Conservation (phyloP, 352 stramenopile genomes). For the Pilasporangium apinafurcum region DNA sequence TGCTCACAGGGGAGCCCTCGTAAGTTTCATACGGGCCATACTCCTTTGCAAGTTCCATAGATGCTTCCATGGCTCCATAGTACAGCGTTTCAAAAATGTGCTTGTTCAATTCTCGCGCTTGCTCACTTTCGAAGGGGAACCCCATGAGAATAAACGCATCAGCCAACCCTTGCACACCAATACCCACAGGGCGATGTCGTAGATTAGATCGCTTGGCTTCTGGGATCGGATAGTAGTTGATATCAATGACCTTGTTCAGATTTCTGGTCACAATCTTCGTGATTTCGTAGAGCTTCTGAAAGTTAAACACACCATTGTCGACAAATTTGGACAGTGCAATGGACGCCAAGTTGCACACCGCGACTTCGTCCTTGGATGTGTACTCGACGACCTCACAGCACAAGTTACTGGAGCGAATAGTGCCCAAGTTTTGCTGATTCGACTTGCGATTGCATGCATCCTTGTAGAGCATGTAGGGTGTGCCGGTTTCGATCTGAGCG, state of each 20-base stretch:
- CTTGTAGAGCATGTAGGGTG: slow-evolving; percentile 99
- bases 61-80: slow-evolving; percentile 94
- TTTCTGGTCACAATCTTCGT: slow-evolving; percentile 96
- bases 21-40: slow-evolving; percentile 97
- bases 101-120: slow-evolving; percentile 93
- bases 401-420: slow-evolving; percentile 98
- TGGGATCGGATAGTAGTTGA: slow-evolving; percentile 98
- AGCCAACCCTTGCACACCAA: slow-evolving; percentile 98
- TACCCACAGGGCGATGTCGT: slow-evolving; percentile 96
- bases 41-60: slow-evolving; percentile 91
- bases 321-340: slow-evolving; percentile 97
- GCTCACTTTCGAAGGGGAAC: slow-evolving; percentile 93
- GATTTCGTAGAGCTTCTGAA: slow-evolving; percentile 93
- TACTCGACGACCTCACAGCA: slow-evolving; percentile 99
- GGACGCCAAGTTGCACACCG: slow-evolving; percentile 98
- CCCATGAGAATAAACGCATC: slow-evolving; percentile 98
- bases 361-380: slow-evolving; percentile 96
- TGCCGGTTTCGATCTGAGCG: slow-evolving; percentile 98
- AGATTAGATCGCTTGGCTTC: slow-evolving; percentile 93
- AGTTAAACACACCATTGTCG: slow-evolving; percentile 88
- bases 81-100: slow-evolving; percentile 99
- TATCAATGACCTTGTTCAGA: slow-evolving; percentile 99
- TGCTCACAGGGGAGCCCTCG: slow-evolving; percentile 92
- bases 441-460: slow-evolving; percentile 98
- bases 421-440: slow-evolving; percentile 99